Evolutionary conservation across 345 rosid genomes (phyloP), one percentile per base, ranked within the genome.

Genomic region (Moricandia arvensis): DNA sequence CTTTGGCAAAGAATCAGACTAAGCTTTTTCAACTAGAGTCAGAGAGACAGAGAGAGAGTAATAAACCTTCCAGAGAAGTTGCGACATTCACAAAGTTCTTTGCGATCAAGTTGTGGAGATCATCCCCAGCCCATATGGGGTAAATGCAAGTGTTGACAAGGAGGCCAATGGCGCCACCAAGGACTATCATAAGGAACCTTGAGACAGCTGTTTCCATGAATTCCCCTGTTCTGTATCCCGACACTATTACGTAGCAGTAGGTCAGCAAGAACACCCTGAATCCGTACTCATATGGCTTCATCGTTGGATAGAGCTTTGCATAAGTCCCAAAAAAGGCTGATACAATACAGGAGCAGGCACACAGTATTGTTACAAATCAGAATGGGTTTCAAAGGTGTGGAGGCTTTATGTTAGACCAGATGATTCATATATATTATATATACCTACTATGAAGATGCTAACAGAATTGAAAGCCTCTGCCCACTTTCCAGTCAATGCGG

Each of bases 111-210:
- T 69, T 80, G 69, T 93, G 98, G 75, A 93, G 85, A 83, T 89
- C 97, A 80, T 93, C 98, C 8, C 98, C 97, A 33, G 97, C 93
- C 98, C 97, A 93, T 64, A 93, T 91, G 7, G 97, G 98, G 79
- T 85, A 93, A 68, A 93, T 91, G 82, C 86, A 88, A 66, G 88
- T 83, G 74, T 93, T 93, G 66, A 93, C 83, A 13, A 67, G 65
- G 76, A 91, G 82, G 59, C 87, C 82, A 68, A 93, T 83, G 26
- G 75, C 74, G 63, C 85, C 96, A 72, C 98, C 97, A 21, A 87
- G 80, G 5, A 82, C 97, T 64, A 93, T 93, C 59, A 91, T 86
- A 76, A 88, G 79, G 82, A 93, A 85, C 64, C 97, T 83, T 49
- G 89, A 64, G 8, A 88, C 76, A 5, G 94, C 89, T 12, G 91